Evolutionary conservation across 495 filamentous ascomycete species (phyloP).

Genomic region (Ramalina peruviana): DNA sequence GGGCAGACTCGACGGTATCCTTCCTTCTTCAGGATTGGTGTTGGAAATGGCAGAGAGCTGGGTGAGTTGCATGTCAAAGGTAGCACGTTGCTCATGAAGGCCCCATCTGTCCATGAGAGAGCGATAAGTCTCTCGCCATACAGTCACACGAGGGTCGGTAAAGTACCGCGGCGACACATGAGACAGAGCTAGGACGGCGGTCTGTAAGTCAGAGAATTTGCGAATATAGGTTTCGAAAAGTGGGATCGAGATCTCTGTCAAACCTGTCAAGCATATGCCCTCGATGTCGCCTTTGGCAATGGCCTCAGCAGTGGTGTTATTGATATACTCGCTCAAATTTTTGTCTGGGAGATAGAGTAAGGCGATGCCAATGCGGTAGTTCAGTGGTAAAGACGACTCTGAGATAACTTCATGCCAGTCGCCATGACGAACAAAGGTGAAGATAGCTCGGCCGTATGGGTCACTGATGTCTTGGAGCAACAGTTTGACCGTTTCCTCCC

Average conservation of each 20-base stretch:
- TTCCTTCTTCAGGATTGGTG: slow-evolving; percentile 24
- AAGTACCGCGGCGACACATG: slow-evolving; percentile 72
- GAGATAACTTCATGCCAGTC: slow-evolving; percentile 75
- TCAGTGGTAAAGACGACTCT: slow-evolving; percentile 69
- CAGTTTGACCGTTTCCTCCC: slow-evolving; percentile 39
- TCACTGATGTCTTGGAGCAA: slow-evolving; percentile 57
- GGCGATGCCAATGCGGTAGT: slow-evolving; percentile 75
- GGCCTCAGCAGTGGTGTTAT: slow-evolving; percentile 43
- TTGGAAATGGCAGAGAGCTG: slow-evolving; percentile 43
- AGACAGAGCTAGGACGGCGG: slow-evolving; percentile 71
- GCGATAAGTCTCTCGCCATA: slow-evolving; percentile 75
- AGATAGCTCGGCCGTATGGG: slow-evolving; percentile 75
- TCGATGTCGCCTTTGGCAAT: slow-evolving; percentile 71
- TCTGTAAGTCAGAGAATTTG: slow-evolving; percentile 80
- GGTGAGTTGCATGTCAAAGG: slow-evolving; percentile 42
- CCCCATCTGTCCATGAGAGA: slow-evolving; percentile 65
- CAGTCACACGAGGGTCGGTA: slow-evolving; percentile 56
- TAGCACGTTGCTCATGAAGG: slow-evolving; percentile 46
- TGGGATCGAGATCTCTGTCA: slow-evolving; percentile 62
- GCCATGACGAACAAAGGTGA: slow-evolving; percentile 80
- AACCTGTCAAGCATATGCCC: slow-evolving; percentile 76
- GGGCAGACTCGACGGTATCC: slow-evolving; percentile 46
- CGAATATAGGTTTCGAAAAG: slow-evolving; percentile 78
- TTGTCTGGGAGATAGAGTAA: slow-evolving; percentile 71
- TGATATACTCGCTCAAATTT: slow-evolving; percentile 59